Percentiles rank a stretch among this genome's conserved stretches.
phyloP scores from a whole-genome alignment of 495 filamentous ascomycete genomes.

The Cairneyella variabilis region DNA sequence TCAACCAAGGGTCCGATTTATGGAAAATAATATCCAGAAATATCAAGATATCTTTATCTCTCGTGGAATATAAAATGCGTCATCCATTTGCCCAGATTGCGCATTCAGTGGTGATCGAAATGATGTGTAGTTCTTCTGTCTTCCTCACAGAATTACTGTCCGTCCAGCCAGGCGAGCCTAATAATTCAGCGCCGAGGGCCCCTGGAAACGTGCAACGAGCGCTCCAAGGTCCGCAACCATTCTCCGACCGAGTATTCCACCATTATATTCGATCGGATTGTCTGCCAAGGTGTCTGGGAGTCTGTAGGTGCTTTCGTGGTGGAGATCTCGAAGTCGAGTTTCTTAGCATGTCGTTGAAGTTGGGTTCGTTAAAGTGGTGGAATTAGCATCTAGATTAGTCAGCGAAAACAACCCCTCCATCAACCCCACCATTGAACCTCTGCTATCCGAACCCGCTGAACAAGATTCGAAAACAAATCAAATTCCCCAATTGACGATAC shows the following conservation, averaged over 20 bases:
- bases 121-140: too few species aligned
- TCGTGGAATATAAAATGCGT: too few species aligned
- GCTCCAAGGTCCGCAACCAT: not conserved
- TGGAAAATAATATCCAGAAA: too few species aligned
- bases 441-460: not conserved
- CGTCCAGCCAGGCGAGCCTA: too few species aligned
- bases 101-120: too few species aligned
- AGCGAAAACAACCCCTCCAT: not conserved
- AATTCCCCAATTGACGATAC: too few species aligned
- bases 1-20: too few species aligned
- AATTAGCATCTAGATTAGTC: not conserved
- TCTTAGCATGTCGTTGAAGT: slow-evolving; percentile 20
- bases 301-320: slow-evolving; percentile 12
- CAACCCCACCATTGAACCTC: not conserved
- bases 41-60: too few species aligned
- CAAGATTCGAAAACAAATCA: not conserved
- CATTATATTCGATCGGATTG: slow-evolving; percentile 1
- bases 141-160: too few species aligned
- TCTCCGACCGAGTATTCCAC: slow-evolving; percentile 23
- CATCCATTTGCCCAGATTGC: too few species aligned
- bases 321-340: slow-evolving; percentile 5
- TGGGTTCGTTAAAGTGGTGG: not conserved
- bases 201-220: too few species aligned
- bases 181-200: too few species aligned
- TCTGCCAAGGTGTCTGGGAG: not conserved